Conservation (phyloP, 305 asterid genomes). For the Salvia sclarea region DNA sequence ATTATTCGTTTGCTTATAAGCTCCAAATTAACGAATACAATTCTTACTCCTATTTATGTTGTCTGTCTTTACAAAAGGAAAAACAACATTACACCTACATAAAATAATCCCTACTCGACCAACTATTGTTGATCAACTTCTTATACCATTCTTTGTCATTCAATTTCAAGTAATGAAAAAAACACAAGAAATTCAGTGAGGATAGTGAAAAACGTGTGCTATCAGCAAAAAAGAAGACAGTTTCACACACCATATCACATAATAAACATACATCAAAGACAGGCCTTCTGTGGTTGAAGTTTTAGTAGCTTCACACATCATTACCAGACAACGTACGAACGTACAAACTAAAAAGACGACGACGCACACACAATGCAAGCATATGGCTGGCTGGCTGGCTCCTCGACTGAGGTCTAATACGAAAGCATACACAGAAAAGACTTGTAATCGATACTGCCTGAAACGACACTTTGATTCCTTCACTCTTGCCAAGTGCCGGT, state of each 20-base stretch:
- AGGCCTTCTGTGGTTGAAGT: conserved; percentile 24
- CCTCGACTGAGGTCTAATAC: conserved; percentile 12
- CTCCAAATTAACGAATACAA: no score
- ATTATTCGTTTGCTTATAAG: no score
- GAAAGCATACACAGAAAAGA: conserved; percentile 12
- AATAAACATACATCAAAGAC: conserved; percentile 10
- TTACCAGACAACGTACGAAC: conserved; percentile 7
- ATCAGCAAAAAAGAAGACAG: background rate
- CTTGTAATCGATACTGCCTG: background rate
- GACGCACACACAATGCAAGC: background rate
- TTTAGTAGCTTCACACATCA: conserved; percentile 34
- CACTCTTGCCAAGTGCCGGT: background rate
- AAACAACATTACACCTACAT: no score
- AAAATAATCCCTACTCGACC: no score
- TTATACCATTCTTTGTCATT: no score
- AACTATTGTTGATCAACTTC: no score
- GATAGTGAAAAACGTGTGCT: background rate
- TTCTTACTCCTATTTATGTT: no score
- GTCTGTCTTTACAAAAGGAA: background rate
- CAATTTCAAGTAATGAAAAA: no score
- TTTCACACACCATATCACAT: conserved; percentile 10
- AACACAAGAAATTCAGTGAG: background rate
- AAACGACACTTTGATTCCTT: conserved; percentile 7
- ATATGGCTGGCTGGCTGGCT: background rate
- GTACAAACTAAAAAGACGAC: conserved; percentile 17